Percentiles rank a stretch among this genome's conserved stretches.
Evolutionary conservation across 768 basidiomycete species (phyloP).

Genomic region (Hericium rajendrae): DNA sequence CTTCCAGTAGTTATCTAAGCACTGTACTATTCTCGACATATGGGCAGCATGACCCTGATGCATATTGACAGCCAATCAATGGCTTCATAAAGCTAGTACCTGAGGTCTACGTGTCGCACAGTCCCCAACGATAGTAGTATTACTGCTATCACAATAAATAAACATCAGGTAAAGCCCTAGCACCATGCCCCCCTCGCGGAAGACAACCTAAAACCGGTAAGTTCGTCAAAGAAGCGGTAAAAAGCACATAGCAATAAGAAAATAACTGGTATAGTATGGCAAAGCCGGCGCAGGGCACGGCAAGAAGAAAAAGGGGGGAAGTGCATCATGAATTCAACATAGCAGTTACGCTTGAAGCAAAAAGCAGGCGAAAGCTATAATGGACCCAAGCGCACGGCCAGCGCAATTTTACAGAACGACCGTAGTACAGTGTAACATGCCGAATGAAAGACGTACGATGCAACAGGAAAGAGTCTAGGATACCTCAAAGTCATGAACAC

Average conservation of each 20-base stretch:
- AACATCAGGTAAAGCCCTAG: neutral
- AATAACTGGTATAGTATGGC: conserved; percentile 1
- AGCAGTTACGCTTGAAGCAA: neutral
- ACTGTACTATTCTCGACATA: neutral
- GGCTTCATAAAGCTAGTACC: no score
- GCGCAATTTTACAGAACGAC: neutral
- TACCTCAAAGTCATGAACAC: neutral
- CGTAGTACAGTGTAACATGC: neutral
- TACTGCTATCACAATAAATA: neutral
- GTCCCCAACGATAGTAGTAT: neutral
- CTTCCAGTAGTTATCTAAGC: neutral
- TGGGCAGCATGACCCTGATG: no score
- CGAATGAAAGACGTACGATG: neutral
- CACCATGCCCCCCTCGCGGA: neutral
- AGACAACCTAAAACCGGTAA: neutral
- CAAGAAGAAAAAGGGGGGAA: neutral
- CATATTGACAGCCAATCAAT: no score
- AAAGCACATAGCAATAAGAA: neutral
- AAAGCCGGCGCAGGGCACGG: neutral
- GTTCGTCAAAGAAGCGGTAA: neutral
- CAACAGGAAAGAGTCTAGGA: neutral
- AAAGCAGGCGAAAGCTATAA: neutral
- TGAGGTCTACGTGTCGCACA: neutral
- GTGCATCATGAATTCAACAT: neutral
- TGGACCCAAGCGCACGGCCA: neutral